These are phyloP conservation scores for Alternaria triticina DNA, from an alignment of 2,329 filamentous ascomycete species.

Conservation along the genomic window DNA sequence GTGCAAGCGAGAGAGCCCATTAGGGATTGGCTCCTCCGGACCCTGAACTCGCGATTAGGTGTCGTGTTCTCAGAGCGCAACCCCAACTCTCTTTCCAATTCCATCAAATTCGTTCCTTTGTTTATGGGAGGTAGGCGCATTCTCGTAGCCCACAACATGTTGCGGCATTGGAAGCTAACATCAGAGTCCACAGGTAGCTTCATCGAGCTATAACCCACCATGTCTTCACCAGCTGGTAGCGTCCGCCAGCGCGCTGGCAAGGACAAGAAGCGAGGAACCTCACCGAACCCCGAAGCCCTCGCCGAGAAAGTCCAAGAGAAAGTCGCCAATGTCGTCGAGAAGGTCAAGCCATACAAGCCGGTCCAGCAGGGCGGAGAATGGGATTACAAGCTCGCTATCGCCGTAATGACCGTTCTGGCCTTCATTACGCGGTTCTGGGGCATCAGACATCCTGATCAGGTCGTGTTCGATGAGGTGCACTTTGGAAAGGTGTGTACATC, in stretches of 20 bases:
- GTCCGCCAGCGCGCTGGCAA: conserved; percentile 48
- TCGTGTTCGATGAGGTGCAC: conserved; percentile 98
- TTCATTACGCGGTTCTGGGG: conserved; percentile 96
- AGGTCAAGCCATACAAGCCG: conserved; percentile 43
- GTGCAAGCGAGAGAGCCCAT: conserved; percentile 16
- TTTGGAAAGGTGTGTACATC: conserved; percentile 85
- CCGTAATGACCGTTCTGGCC: conserved; percentile 78
- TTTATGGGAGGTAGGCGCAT: conserved; percentile 28
- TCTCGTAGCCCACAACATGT: conserved; percentile 3
- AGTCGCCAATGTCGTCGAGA: conserved; percentile 33
- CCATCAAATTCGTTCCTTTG: conserved; percentile 23
- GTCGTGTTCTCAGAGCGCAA: conserved; percentile 26
- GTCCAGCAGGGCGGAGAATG: conserved; percentile 65
- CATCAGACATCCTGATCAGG: conserved; percentile 92
- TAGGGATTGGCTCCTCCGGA: conserved; percentile 10
- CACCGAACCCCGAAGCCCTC: conserved; percentile 42
- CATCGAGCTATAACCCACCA: conserved; percentile 34
- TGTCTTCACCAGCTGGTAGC: conserved; percentile 46
- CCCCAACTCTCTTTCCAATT: conserved; percentile 24
- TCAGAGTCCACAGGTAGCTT: conserved; percentile 31
- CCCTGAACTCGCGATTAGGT: conserved; percentile 32
- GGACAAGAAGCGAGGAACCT: conserved; percentile 48
- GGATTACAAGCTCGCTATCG: conserved; percentile 82
- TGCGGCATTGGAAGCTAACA: conserved; percentile 19
- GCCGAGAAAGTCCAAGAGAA: conserved; percentile 41